phyloP scores from a whole-genome alignment of 306 rosid genomes.

The Bauhinia variegata region DNA sequence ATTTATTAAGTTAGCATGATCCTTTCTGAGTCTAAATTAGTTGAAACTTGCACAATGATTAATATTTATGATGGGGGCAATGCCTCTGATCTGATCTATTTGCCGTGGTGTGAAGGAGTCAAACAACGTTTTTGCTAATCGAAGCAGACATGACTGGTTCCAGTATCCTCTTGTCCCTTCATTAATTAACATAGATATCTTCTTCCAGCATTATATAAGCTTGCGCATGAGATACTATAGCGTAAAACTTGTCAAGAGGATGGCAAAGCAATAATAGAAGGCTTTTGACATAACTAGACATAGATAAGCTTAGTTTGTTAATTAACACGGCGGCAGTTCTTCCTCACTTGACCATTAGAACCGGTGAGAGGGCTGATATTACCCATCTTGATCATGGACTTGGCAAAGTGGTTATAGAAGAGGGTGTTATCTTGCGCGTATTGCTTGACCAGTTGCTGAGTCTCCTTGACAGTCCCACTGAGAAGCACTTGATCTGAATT shows the following conservation, averaged over 20 bases:
- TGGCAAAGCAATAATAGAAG: too few species aligned
- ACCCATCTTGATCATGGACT: slow-evolving; percentile 81
- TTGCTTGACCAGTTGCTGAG: slow-evolving; percentile 55
- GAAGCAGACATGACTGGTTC: background rate
- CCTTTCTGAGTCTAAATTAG: background rate
- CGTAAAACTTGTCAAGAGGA: too few species aligned
- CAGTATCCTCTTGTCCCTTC: background rate
- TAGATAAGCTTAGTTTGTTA: background rate
- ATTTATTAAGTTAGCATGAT: background rate
- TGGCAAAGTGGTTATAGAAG: slow-evolving; percentile 75
- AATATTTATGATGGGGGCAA: background rate
- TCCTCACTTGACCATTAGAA: slow-evolving; percentile 69
- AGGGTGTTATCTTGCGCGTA: slow-evolving; percentile 62
- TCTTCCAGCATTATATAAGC: background rate
- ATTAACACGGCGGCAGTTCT: slow-evolving; percentile 65
- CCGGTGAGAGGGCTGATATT: slow-evolving; percentile 72
- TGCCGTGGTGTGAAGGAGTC: background rate
- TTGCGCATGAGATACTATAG: too few species aligned
- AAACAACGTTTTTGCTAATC: background rate
- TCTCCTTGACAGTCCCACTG: slow-evolving; percentile 49
- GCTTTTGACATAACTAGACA: too few species aligned
- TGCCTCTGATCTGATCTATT: background rate
- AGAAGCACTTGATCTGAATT: slow-evolving; percentile 79
- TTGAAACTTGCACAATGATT: too few species aligned
- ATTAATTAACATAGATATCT: background rate